phyloP scores from a whole-genome alignment of 768 basidiomycete species.

The Cyathus striatus region DNA sequence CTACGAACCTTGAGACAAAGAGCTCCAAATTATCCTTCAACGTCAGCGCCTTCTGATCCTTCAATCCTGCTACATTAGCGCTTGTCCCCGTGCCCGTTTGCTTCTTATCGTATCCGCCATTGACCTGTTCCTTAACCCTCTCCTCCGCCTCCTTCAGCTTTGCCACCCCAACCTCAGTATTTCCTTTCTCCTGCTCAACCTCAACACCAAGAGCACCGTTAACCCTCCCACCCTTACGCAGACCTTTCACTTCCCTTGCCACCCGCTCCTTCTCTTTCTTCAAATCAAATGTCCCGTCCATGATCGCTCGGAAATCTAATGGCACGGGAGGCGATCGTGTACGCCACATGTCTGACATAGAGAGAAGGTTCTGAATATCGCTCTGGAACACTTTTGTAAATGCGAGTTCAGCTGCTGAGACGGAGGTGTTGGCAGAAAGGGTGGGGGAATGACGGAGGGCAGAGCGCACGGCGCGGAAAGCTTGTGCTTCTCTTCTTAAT shows the following conservation, averaged over 20 bases:
- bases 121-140: constrained; percentile 3
- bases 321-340: constrained; percentile 82
- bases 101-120: too few species aligned
- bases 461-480: constrained; percentile 76
- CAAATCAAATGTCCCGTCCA: constrained; percentile 54
- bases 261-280: constrained; percentile 20
- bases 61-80: constrained; percentile 37
- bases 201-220: constrained; percentile 11
- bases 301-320: constrained; percentile 75
- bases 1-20: constrained; percentile 74
- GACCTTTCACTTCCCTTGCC: constrained; percentile 13
- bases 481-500: constrained; percentile 82
- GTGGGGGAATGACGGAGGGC: constrained; percentile 30
- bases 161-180: background rate
- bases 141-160: too few species aligned
- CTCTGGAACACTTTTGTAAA: constrained; percentile 70
- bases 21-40: constrained; percentile 78
- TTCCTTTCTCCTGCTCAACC: background rate
- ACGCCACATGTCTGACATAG: constrained; percentile 98
- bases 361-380: constrained; percentile 84
- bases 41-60: constrained; percentile 77
- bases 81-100: too few species aligned
- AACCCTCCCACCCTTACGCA: constrained; percentile 18
- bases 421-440: background rate
- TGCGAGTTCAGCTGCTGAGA: background rate